Base-by-base conservation (phyloP, 768 basidiomycete species). In the Lyophyllum atratum region DNA sequence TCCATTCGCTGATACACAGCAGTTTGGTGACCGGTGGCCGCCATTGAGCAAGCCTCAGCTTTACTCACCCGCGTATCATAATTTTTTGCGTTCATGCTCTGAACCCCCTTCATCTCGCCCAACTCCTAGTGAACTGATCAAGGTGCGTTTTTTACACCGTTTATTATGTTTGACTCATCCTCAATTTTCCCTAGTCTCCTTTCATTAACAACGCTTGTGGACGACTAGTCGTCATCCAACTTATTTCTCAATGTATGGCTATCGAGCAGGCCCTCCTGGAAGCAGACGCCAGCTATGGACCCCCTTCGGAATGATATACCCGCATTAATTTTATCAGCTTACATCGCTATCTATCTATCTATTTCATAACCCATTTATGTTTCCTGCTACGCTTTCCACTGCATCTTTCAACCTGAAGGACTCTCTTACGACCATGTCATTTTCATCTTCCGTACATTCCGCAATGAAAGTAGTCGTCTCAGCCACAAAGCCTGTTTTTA, bases 401-500 rank as follows among this genome's bases (percentile, higher is more conserved):
- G 84, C 83, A 71, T 80, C 74, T 70, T 89, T 92, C 71, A 93
- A 74, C 61, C 71, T 79, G 60, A 85, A 82, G 17, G 87, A 83
- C 63, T 85, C 85, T 55, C 76, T 79, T 4, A 93, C 89, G 15
- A 95, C 92, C 56, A 79, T 79, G 60, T 93, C 91, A 68, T 93
- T 87, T 62, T 95, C 94, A 66, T 96, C 93, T 72, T 94, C 92
- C 4, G 85, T 83, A 66, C 87, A 90, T 70, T 96, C 95, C 4
- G 86, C 85, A 52, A 96, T 87, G 74, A 96, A 94, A 25, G 90
- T 87, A 17, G 90, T 78, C 26, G 93, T 90, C 69, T 96, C 95
- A 10, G 85, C 76, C 15, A 83, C 86, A 64, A 92, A 90, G 11
- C 87, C 92, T 92, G 63, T 29, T 58, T 7, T 33, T 43, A 45